Evolutionary conservation across 2,329 filamentous ascomycete species (phyloP), one percentile per base, ranked within the genome.

Genomic region (Botrytis porri): DNA sequence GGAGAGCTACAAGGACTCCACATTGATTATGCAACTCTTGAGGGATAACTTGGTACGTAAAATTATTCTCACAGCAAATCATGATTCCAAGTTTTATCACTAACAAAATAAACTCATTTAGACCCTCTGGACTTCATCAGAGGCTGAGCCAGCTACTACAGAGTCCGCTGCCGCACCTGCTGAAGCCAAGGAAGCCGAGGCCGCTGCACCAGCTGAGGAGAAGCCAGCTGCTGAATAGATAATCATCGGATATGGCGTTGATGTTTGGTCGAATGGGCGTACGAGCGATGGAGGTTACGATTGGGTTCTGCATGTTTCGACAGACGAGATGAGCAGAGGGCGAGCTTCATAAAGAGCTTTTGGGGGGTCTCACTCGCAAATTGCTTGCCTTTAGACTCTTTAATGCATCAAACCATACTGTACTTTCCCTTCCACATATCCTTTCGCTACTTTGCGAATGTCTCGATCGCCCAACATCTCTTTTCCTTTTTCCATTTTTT

Each of bases 91-190:
- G 45, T 39, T 39, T 32, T 37, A 37, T 54, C 41, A 66, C 71
- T 75, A 69, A 75, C 65, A 71, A 45, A 14, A 12, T 20, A 25
- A n/a, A 57, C 45, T 57, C 43, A 14, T 69, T 45, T 79, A 98
- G 95, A 98, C 96, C 78, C 94, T 98, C 85, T 98, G 96, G 96
- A 98, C 96, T 82, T 98, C 95, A 75, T 98, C 95, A 79, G 96
- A 98, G 90, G 93, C 95, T 77, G 96, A 98, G 88, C 89, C 93
- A 81, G 86, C 92, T 78, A 87, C 88, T 76, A 86, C 87, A 75
- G 85, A 86, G 79, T 82, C 86, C 74, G 89, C 90, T 80, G 85
- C 86, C 79, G 85, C 90, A 57, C 48, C 66, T 76, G 83, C 90
- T 76, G 83, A 85, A 74, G 74, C 77, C n/a, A 79, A 78, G 74